These are phyloP conservation scores for Fusarium sp. DNA, from an alignment of 2,329 filamentous ascomycete species.

Conservation along the genomic window DNA sequence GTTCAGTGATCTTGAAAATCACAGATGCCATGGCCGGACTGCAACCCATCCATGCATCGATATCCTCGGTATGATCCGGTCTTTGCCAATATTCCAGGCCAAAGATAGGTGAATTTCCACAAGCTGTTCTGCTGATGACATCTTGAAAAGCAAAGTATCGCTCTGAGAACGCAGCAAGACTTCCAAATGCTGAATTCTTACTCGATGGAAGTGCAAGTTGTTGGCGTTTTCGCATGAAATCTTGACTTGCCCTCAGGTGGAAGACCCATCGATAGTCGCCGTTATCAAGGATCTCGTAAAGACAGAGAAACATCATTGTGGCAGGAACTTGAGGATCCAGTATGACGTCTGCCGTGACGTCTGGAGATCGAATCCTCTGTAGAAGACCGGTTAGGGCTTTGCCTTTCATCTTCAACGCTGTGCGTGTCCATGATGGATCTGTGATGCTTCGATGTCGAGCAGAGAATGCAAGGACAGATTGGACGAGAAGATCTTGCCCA, in stretches of 20 bases:
- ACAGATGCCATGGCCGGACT: conserved; percentile 58
- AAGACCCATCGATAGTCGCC: conserved; percentile 54
- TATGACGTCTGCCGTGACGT: conserved; percentile 23
- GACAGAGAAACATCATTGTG: conserved; percentile 40
- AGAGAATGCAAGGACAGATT: conserved; percentile 34
- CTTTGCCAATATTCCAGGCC: conserved; percentile 58
- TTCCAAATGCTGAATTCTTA: not conserved
- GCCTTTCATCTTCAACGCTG: conserved; percentile 36
- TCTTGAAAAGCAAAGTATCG: conserved; percentile 62
- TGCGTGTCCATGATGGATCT: conserved; percentile 23
- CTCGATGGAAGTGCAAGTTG: conserved; percentile 31
- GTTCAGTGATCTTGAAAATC: conserved; percentile 57
- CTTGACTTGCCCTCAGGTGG: conserved; percentile 58
- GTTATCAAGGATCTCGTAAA: conserved; percentile 38
- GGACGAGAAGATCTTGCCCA: conserved; percentile 28
- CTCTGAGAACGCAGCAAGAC: conserved; percentile 50
- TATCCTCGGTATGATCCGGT: conserved; percentile 15
- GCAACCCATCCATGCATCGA: conserved; percentile 59
- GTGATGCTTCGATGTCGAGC: conserved; percentile 35
- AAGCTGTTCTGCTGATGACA: conserved; percentile 61
- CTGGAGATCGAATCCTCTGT: conserved; percentile 17
- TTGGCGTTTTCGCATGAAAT: conserved; percentile 54
- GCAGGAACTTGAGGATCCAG: conserved; percentile 33
- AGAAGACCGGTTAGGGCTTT: conserved; percentile 8
- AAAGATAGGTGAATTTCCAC: conserved; percentile 57